A percentile compares a stretch with the other conserved stretches of the same genome.
phyloP scores from a whole-genome alignment of 2,329 filamentous ascomycete genomes.

The Trichoderma sp. region DNA sequence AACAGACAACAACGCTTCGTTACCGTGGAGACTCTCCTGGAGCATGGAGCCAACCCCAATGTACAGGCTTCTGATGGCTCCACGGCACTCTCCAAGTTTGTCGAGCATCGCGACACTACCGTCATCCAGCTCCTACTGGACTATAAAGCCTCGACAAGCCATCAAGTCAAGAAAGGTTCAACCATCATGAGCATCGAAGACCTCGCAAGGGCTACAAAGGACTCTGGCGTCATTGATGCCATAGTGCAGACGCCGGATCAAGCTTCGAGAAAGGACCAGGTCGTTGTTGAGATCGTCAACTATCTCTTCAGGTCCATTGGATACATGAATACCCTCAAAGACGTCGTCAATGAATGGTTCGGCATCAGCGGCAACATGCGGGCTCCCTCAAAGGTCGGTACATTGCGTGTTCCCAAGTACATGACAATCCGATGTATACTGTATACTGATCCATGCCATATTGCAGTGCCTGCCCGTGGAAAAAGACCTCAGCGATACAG shows the following conservation, averaged over 20 bases:
- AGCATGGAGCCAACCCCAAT: not conserved
- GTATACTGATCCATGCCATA: not conserved
- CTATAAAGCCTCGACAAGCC: not conserved
- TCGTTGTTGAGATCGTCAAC: not conserved
- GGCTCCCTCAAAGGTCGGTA: not conserved
- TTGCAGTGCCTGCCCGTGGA: not conserved
- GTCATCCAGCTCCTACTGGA: conserved; percentile 6
- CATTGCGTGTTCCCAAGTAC: no score
- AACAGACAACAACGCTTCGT: conserved; percentile 5
- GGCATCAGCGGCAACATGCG: not conserved
- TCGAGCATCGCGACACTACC: conserved; percentile 15
- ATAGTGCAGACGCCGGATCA: not conserved
- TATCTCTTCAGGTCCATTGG: conserved; percentile 10
- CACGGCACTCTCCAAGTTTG: conserved; percentile 14
- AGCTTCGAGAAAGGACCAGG: not conserved
- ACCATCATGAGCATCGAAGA: not conserved
- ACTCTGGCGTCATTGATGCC: not conserved
- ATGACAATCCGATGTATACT: not conserved
- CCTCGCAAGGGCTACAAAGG: not conserved
- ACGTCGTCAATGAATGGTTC: not conserved
- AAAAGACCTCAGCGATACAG: not conserved
- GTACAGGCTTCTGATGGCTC: conserved; percentile 7
- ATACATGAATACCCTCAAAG: not conserved
- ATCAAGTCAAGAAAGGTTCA: not conserved
- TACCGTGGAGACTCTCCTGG: conserved; percentile 4